These are phyloP conservation scores for Mycena indigotica DNA, from an alignment of 768 basidiomycete genomes.

Conservation along the genomic window DNA sequence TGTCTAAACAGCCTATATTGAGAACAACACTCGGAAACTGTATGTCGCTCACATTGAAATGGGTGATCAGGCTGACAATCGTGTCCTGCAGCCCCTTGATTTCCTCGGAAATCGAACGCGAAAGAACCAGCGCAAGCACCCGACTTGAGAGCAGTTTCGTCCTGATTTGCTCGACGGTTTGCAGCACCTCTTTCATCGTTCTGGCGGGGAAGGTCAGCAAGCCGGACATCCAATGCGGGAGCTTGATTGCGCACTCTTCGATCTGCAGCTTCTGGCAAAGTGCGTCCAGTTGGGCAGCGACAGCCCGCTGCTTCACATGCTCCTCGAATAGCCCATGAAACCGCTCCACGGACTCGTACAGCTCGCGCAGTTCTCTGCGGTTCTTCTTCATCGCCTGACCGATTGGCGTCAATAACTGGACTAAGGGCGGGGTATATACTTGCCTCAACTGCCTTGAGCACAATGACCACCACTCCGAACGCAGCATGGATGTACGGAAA, in stretches of 20 bases:
- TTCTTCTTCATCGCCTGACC: slow-evolving; percentile 12
- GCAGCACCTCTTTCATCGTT: not conserved
- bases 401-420: not conserved
- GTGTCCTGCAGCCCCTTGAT: not conserved
- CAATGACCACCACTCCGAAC: slow-evolving; percentile 5
- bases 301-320: not conserved
- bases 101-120: not conserved
- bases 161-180: not conserved
- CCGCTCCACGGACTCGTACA: not conserved
- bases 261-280: not conserved
- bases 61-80: not conserved
- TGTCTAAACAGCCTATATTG: not conserved
- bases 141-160: not conserved
- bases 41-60: not conserved
- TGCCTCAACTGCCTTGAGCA: slow-evolving; percentile 7
- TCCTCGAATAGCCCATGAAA: not conserved
- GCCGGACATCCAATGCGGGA: not conserved
- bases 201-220: not conserved
- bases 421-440: not conserved
- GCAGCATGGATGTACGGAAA: slow-evolving; percentile 8
- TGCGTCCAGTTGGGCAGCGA: not conserved
- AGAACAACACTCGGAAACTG: not conserved
- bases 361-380: slow-evolving; percentile 5
- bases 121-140: not conserved
- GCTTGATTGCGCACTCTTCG: not conserved